These are phyloP conservation scores for Suhomyces faveliae DNA, from an alignment of 805 yeast genomes.

Conservation along the genomic window DNA sequence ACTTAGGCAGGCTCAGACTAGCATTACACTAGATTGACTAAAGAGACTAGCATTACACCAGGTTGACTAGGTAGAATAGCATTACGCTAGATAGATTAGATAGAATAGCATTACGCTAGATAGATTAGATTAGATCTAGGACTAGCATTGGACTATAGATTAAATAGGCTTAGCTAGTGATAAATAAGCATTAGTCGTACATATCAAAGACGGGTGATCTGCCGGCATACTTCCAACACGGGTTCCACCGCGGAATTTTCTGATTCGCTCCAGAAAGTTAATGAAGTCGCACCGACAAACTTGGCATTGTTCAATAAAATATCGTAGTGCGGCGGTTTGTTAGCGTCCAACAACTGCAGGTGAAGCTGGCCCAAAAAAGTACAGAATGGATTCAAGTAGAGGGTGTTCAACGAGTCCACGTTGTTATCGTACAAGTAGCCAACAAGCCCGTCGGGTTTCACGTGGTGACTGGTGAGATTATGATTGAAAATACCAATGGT, in stretches of 20 bases:
- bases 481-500: conserved; percentile 21
- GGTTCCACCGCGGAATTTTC: neutral
- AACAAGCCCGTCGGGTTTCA: neutral
- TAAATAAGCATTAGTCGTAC: no score
- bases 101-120: no score
- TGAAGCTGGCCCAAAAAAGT: conserved; percentile 15
- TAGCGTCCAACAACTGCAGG: conserved; percentile 2
- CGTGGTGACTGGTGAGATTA: conserved; percentile 6
- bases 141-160: no score
- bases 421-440: conserved; percentile 3
- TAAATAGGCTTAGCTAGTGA: no score
- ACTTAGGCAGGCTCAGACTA: no score
- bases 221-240: neutral
- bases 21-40: no score
- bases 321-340: conserved; percentile 6
- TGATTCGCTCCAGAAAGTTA: conserved; percentile 5
- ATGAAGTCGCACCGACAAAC: conserved; percentile 28
- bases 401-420: conserved; percentile 2
- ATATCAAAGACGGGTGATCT: conserved; percentile 1
- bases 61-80: no score
- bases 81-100: no score
- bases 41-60: no score
- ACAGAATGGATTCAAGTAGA: conserved; percentile 9
- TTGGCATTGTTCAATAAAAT: conserved; percentile 30
- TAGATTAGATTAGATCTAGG: no score